A percentile compares a stretch with the other conserved stretches of the same genome.
phyloP scores from a whole-genome alignment of 2,329 filamentous ascomycete species.

The Chaetomiaceae sp. region DNA sequence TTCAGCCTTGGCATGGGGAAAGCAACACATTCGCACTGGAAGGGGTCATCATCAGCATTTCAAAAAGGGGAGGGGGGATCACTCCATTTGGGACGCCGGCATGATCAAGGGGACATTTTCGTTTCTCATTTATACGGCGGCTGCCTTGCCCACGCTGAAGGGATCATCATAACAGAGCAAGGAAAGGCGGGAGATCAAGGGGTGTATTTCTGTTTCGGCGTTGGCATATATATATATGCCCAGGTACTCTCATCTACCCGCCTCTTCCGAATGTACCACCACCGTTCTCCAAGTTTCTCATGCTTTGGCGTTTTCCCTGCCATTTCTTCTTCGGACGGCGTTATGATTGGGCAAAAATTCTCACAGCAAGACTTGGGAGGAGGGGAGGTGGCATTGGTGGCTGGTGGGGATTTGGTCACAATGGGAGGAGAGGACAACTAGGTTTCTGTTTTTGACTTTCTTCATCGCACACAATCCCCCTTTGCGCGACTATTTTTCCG shows the following conservation, averaged over 20 bases:
- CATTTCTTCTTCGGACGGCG: slow-evolving; percentile 1
- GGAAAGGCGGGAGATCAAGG: slow-evolving; percentile 3
- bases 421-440: slow-evolving; percentile 1
- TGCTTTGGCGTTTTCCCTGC: neutral
- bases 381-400: neutral
- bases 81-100: slow-evolving; percentile 17
- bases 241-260: too few species aligned
- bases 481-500: neutral
- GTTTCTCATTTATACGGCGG: slow-evolving; percentile 12
- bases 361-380: neutral
- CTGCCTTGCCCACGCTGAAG: slow-evolving; percentile 6
- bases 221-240: slow-evolving; percentile 33
- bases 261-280: slow-evolving; percentile 26
- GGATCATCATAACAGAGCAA: neutral
- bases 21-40: slow-evolving; percentile 13
- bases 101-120: slow-evolving; percentile 10
- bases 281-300: slow-evolving; percentile 20
- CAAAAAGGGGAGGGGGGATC: slow-evolving; percentile 8
- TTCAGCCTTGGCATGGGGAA: slow-evolving; percentile 15
- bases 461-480: neutral
- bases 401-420: neutral
- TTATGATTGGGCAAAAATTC: slow-evolving; percentile 6
- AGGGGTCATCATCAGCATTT: slow-evolving; percentile 11
- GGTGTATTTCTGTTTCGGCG: slow-evolving; percentile 21
- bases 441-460: neutral